A percentile compares a stretch with the other conserved stretches of the same genome.
Conservation (phyloP, 1,139 yeast genomes). For the Candida sojae region DNA sequence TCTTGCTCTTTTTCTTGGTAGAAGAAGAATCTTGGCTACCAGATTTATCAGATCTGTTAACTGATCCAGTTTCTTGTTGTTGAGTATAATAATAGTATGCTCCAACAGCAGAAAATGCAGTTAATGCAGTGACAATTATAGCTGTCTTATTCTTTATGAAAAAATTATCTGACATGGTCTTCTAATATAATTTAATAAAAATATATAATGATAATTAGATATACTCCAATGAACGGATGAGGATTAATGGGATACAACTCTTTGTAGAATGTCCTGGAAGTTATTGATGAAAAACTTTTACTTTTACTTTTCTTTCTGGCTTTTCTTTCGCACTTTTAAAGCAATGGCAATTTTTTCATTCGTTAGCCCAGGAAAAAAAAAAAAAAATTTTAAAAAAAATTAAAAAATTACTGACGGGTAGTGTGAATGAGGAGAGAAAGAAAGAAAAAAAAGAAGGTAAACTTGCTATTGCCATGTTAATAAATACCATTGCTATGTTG, state of each 20-base stretch:
- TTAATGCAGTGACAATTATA: conserved; percentile 58
- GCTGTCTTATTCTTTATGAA: conserved; percentile 61
- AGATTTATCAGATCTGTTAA: conserved; percentile 7
- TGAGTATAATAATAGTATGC: conserved; percentile 55
- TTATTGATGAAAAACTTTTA: not conserved
- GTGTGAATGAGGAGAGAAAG: not conserved
- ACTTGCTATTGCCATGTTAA: no score
- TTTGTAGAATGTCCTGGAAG: not conserved
- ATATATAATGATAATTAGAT: not conserved
- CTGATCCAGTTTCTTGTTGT: conserved; percentile 21
- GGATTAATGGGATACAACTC: no score
- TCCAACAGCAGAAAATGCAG: conserved; percentile 64
- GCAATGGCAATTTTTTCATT: conserved; percentile 4
- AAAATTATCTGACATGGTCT: conserved; percentile 28
- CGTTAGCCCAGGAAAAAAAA: not conserved
- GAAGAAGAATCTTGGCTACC: conserved; percentile 9
- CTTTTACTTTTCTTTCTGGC: not conserved
- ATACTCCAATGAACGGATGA: not conserved
- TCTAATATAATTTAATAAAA: not conserved
- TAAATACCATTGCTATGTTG: no score
- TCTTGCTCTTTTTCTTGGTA: conserved; percentile 35
- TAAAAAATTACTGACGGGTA: not conserved
- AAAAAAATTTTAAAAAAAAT: not conserved
- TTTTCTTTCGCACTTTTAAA: not conserved
- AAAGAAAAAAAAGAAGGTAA: no score